Evolutionary conservation across 2,329 filamentous ascomycete genomes (phyloP), one percentile per base, ranked within the genome.

Genomic region (Falciphora oryzae): DNA sequence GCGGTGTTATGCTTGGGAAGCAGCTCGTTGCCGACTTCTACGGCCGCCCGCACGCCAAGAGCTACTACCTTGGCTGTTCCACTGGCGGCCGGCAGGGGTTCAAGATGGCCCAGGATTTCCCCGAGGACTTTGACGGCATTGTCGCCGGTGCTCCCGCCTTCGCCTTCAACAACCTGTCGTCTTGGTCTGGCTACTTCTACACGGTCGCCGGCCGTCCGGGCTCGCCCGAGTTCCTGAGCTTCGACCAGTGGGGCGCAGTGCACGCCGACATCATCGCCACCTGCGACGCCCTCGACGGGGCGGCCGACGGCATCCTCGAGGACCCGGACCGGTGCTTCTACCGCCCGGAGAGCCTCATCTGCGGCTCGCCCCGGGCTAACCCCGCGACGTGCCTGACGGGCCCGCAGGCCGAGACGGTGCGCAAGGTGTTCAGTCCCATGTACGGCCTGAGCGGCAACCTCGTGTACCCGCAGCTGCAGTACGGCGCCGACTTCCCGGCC

Each of bases 71-170:
- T 35, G 85, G 85, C 28, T 86, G 83, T 71, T 85, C 82, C 0
- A 86, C 83, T 0, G 85, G 85, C 25, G 85, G 85, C 0, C 75
- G 84, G 0, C 84, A 87, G 72, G 85, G 84, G 3, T 72, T 85
- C 13, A 83, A 82, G 66, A 79, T 82, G 65, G 75, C 80, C 3
- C 80, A 86, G 69, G 72, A 77, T 14, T 84, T 77, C 62, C 83
- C 84, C 0, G 78, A 80, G 8, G 83, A 83, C 67, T 86, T 87
- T 65, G 83, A 87, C 67, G 85, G 85, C 27, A 77, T 83, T 13
- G 70, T 87, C 1, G 80, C 83, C 18, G 83, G 83, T 11, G 72
- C 73, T 2, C 71, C 79, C 32, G 82, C 82, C 0, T 84, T 81
- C 80, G 83, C 80, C 74, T 82, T 77, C 1, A 77, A 73, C 57